Percentiles rank a stretch among this genome's conserved stretches.
Evolutionary conservation across 2,329 filamentous ascomycete genomes (phyloP).

Genomic region (Botrytis deweyae): DNA sequence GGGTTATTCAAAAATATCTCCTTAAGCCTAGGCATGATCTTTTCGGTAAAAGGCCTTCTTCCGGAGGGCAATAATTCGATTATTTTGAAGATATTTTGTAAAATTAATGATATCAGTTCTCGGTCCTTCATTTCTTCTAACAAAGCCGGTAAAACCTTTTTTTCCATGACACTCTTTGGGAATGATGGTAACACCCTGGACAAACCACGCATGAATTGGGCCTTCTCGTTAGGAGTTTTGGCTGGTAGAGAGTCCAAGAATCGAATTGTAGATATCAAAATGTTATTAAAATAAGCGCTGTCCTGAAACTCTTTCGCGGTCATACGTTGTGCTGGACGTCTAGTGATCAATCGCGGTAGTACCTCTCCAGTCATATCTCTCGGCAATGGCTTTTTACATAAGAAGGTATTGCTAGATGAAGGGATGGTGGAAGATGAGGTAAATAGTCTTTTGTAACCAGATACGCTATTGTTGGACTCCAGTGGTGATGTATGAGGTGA

Average conservation of each 20-base stretch:
- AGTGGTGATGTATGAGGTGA: slow-evolving; percentile 88
- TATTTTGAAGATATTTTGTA: slow-evolving; percentile 92
- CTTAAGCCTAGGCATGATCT: slow-evolving; percentile 79
- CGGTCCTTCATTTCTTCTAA: slow-evolving; percentile 93
- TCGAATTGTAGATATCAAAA: slow-evolving; percentile 91
- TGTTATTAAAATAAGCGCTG: slow-evolving; percentile 95
- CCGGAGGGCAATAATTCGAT: slow-evolving; percentile 74
- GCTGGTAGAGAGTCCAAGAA: slow-evolving; percentile 89
- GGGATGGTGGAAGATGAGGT: slow-evolving; percentile 76
- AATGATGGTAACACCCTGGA: slow-evolving; percentile 88
- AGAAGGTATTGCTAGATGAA: slow-evolving; percentile 77
- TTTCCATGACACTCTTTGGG: slow-evolving; percentile 89
- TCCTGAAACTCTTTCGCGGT: slow-evolving; percentile 90
- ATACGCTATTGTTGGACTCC: slow-evolving; percentile 75
- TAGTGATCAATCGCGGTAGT: slow-evolving; percentile 80
- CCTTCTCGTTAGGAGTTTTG: slow-evolving; percentile 88
- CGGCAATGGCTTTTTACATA: slow-evolving; percentile 76
- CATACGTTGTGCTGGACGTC: slow-evolving; percentile 82
- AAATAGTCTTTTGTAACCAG: slow-evolving; percentile 83
- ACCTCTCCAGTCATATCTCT: slow-evolving; percentile 74
- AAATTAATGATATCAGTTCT: slow-evolving; percentile 77
- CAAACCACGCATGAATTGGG: slow-evolving; percentile 85
- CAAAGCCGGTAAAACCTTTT: slow-evolving; percentile 85
- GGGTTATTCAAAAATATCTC: slow-evolving; percentile 73
- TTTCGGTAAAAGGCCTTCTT: slow-evolving; percentile 77